phyloP scores from a whole-genome alignment of 2,329 filamentous ascomycete species.

The Paraphoma sp. region DNA sequence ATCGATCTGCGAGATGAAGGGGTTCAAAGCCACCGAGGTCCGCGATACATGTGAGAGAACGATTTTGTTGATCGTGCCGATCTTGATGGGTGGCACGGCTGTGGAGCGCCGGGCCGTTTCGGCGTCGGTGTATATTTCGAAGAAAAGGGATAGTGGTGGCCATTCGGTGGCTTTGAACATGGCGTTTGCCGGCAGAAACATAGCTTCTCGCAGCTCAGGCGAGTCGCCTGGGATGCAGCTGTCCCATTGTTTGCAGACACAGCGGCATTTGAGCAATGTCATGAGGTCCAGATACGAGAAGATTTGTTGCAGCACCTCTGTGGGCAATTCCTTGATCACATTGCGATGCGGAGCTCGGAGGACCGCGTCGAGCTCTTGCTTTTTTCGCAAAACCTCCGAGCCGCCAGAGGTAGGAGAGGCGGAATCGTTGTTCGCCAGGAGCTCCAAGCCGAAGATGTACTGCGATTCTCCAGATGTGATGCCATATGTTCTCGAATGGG shows the following conservation, averaged over 20 bases:
- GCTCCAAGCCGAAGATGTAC: background rate
- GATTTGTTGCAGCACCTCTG: background rate
- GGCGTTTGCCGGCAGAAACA: background rate
- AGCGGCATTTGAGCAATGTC: background rate
- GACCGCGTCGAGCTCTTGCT: background rate
- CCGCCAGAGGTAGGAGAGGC: background rate
- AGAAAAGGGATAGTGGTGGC: background rate
- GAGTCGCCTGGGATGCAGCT: background rate
- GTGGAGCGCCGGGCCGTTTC: background rate
- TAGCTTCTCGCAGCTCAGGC: background rate
- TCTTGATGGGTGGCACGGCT: background rate
- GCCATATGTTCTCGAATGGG: background rate
- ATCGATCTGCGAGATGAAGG: background rate
- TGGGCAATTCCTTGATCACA: background rate
- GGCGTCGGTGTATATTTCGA: background rate
- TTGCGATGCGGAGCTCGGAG: background rate
- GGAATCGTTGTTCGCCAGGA: background rate
- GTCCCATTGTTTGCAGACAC: background rate
- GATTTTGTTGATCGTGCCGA: background rate
- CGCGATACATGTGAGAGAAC: background rate
- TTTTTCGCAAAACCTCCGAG: background rate
- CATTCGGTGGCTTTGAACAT: background rate
- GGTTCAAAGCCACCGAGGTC: background rate
- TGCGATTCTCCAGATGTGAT: background rate
- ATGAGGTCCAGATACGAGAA: background rate